Conservation (phyloP, 306 rosid species). For the Casuarina glauca region DNA sequence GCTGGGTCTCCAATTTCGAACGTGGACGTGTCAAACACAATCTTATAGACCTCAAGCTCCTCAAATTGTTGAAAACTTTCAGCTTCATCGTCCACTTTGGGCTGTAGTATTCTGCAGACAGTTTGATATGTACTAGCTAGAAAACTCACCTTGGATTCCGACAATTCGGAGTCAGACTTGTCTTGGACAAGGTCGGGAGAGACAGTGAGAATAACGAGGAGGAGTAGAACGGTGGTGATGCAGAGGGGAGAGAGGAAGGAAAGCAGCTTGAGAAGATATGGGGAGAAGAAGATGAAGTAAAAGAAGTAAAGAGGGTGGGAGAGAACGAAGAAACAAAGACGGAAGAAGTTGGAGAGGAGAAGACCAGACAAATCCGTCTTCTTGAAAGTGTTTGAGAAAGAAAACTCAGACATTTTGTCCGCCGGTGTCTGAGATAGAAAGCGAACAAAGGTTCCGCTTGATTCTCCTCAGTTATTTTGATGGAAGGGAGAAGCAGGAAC, state of each 20-base stretch:
- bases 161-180: slow-evolving; percentile 28
- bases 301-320: slow-evolving; percentile 91
- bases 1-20: slow-evolving; percentile 34
- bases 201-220: slow-evolving; percentile 51
- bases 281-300: slow-evolving; percentile 84
- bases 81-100: slow-evolving; percentile 30
- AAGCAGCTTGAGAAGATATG: slow-evolving; percentile 66
- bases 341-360: slow-evolving; percentile 41
- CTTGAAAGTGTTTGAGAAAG: slow-evolving; percentile 46
- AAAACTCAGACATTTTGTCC: slow-evolving; percentile 54
- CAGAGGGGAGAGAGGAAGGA: slow-evolving; percentile 89
- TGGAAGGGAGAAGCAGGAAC: slow-evolving; percentile 28
- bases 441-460: slow-evolving; percentile 23
- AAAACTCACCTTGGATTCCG: slow-evolving; percentile 41
- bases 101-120: slow-evolving; percentile 32
- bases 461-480: slow-evolving; percentile 18
- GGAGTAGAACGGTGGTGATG: slow-evolving; percentile 67
- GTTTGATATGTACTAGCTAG: slow-evolving; percentile 40
- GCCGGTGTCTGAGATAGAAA: slow-evolving; percentile 28
- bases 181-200: slow-evolving; percentile 49
- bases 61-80: slow-evolving; percentile 45
- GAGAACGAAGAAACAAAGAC: slow-evolving; percentile 51
- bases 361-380: slow-evolving; percentile 42
- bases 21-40: slow-evolving; percentile 69
- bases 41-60: slow-evolving; percentile 76